Base-by-base conservation (phyloP, 768 basidiomycete species). In the Lactarius pseudohatsudake region DNA sequence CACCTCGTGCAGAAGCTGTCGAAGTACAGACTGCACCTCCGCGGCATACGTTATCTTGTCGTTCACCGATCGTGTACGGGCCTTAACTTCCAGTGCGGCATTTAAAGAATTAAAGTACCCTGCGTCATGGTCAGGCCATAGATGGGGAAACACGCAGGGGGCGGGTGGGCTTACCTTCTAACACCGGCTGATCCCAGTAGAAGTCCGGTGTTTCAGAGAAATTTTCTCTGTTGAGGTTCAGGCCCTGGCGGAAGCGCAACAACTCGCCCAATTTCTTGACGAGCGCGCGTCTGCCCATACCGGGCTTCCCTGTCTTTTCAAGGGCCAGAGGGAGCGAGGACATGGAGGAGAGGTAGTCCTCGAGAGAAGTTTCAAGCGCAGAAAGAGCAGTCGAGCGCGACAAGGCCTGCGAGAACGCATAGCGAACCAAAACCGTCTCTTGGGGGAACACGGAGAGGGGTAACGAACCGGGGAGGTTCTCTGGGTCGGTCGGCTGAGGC, bases 191-290 rank as follows among this genome's bases (percentile, higher is more conserved):
- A 20, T 90, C 83, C 96, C 96, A 98, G 75, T 97, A 95, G 70
- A 98, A 89, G 76, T 97, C 91, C 0, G 92, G 93, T 0, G 88
- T 87, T 72, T 96, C 94, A 57, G 87, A 87, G 72, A 94, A 92
- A 72, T 94, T 96, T 74, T 94, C 90, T 55, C 90, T 81, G 72
- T 91, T 94, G 61, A 98, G 84, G 72, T 97, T 98, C 34, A 97
- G 80, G 28, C 92, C 88, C 78, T 98, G 96, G 54, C 96, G 83
- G 75, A 98, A 92, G 72, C 88, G 89, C 84, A 98, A 89, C 62
- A 98, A 81, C 73, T 91, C 87, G 11, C 96, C 96, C 2, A 98
- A 82, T 76, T 96, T 95, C 79, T 91, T 91, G 71, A 98, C 94
- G 61, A 98, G 86, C 4, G 87, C 91, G 60, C 82, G 86, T 56